phyloP scores from a whole-genome alignment of 345 rosid species.

The Eucalyptus pauciflora region DNA sequence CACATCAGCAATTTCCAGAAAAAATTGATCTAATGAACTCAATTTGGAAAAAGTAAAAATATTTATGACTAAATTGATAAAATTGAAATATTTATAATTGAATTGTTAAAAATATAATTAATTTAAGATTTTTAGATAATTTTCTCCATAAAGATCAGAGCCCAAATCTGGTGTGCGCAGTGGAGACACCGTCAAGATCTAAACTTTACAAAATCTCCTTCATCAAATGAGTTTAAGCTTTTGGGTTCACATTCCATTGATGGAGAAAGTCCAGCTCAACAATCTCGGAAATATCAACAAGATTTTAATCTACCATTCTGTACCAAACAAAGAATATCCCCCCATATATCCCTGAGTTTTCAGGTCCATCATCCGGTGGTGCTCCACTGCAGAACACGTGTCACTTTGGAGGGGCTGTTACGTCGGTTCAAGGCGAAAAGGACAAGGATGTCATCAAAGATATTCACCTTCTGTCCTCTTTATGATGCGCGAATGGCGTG shows the following conservation, averaged over 20 bases:
- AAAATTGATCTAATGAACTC: fast-evolving
- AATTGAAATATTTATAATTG: fast-evolving
- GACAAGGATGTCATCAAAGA: background rate
- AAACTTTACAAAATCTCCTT: background rate
- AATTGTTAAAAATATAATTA: too few relatives aligned
- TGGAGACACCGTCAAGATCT: background rate
- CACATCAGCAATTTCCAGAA: too few relatives aligned
- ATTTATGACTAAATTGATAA: fast-evolving
- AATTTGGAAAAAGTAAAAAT: too few relatives aligned
- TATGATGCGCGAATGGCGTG: background rate
- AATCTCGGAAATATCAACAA: background rate
- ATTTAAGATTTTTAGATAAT: too few relatives aligned
- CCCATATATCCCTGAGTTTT: background rate
- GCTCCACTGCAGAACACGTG: background rate
- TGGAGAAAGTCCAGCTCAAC: background rate
- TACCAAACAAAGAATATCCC: background rate
- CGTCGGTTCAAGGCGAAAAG: background rate
- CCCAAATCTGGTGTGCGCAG: background rate
- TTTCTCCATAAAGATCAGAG: background rate
- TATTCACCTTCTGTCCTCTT: background rate
- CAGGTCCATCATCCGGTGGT: background rate
- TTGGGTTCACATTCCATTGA: background rate
- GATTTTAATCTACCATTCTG: background rate
- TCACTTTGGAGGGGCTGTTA: background rate
- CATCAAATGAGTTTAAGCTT: background rate